phyloP scores from a whole-genome alignment of 768 basidiomycete species.

The Naematelia encephala region DNA sequence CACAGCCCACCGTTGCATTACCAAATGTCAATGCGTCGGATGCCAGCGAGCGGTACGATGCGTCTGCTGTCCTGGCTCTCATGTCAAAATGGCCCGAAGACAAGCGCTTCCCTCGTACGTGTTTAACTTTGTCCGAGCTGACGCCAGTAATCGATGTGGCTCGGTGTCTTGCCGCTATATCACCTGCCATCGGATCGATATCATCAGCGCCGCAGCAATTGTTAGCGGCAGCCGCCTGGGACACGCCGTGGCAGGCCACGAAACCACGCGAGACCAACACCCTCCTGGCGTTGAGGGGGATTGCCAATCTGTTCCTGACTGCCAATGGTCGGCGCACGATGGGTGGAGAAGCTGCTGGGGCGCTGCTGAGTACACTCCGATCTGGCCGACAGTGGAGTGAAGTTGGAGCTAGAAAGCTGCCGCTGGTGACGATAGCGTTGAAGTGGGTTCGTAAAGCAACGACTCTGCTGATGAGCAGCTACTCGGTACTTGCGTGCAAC shows the following conservation, averaged over 20 bases:
- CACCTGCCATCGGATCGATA: conserved; percentile 56
- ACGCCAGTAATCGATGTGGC: conserved; percentile 75
- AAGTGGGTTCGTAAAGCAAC: conserved; percentile 64
- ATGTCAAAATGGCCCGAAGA: conserved; percentile 42
- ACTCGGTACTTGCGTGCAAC: conserved; percentile 43
- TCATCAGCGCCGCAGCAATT: conserved; percentile 62
- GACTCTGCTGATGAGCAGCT: conserved; percentile 26
- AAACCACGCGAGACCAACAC: conserved; percentile 82
- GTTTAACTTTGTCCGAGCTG: conserved; percentile 7
- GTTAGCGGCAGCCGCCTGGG: conserved; percentile 69
- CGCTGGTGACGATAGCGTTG: conserved; percentile 75
- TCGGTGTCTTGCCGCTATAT: conserved; percentile 67
- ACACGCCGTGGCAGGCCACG: conserved; percentile 56
- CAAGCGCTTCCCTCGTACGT: conserved; percentile 47
- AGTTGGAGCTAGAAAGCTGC: conserved; percentile 69
- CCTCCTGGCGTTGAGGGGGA: conserved; percentile 69
- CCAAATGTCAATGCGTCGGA: conserved; percentile 22
- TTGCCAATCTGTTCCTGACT: conserved; percentile 72
- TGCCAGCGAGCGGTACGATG: conserved; percentile 29
- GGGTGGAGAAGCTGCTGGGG: conserved; percentile 4
- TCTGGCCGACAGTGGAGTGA: conserved; percentile 59
- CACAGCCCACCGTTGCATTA: conserved; percentile 17
- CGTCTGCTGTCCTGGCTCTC: conserved; percentile 18
- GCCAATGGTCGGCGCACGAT: conserved; percentile 34
- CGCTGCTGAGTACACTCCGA: conserved; percentile 53